Evolutionary conservation across 2,329 filamentous ascomycete genomes (phyloP).

Genomic region (Beauveria scarabaeidicola): DNA sequence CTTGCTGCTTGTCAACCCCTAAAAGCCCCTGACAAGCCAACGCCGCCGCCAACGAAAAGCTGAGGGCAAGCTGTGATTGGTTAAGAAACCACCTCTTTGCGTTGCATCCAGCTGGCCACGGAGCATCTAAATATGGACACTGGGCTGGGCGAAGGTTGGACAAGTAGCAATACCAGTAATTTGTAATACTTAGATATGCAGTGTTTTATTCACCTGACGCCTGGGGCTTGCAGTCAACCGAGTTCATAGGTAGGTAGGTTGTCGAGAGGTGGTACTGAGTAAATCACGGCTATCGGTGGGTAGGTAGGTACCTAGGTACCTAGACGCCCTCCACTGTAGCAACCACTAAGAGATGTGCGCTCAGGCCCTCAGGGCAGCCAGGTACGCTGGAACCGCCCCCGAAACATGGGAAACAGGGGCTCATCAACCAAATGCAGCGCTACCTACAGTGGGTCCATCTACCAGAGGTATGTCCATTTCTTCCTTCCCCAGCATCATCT

Average conservation of each 20-base stretch:
- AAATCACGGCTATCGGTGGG: too few relatives aligned
- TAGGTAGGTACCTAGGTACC: too few relatives aligned
- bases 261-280: too few relatives aligned
- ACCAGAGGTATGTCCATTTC: not conserved
- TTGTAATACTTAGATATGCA: too few relatives aligned
- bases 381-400: not conserved
- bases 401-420: conserved; percentile 5
- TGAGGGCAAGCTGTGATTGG: not conserved
- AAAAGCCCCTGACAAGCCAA: not conserved
- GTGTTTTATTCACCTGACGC: not conserved
- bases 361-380: not conserved
- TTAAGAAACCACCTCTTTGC: not conserved
- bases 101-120: not conserved
- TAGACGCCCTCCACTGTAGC: not conserved
- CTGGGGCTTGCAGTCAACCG: not conserved
- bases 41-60: not conserved
- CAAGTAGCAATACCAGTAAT: not conserved
- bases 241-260: too few relatives aligned
- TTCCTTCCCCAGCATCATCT: not conserved
- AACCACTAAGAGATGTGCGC: not conserved
- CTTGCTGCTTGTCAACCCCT: not conserved
- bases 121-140: not conserved
- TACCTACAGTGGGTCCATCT: too few relatives aligned
- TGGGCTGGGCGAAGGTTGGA: not conserved
- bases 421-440: not conserved